Conservation (phyloP, 805 yeast genomes). For the Diddensiella caesifluorescens region DNA sequence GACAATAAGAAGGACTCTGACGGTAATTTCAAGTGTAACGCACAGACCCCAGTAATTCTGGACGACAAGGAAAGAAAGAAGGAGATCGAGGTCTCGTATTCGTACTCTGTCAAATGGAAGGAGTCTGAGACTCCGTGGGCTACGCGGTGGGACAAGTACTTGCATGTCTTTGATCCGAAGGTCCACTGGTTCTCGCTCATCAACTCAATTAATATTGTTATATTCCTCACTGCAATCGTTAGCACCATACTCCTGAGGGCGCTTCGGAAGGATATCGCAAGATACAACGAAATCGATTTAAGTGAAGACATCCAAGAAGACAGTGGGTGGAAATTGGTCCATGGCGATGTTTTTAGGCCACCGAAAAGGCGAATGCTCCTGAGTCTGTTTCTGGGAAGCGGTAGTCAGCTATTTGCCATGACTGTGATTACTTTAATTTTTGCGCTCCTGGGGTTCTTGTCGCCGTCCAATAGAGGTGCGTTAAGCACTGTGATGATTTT, state of each 20-base stretch:
- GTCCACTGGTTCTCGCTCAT: constrained; percentile 94
- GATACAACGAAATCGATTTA: constrained; percentile 83
- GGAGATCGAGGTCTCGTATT: constrained; percentile 61
- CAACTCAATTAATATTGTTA: constrained; percentile 77
- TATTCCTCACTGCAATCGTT: constrained; percentile 70
- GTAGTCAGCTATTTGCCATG: constrained; percentile 79
- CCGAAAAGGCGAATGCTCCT: constrained; percentile 67
- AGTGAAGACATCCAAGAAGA: constrained; percentile 83
- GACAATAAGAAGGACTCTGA: constrained; percentile 32
- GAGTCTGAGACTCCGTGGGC: constrained; percentile 85
- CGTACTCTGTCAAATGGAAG: constrained; percentile 77
- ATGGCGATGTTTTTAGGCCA: constrained; percentile 90
- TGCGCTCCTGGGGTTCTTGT: constrained; percentile 82
- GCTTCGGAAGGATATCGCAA: constrained; percentile 75
- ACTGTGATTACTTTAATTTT: constrained; percentile 63
- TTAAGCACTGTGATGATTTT: constrained; percentile 85
- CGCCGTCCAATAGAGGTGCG: constrained; percentile 94
- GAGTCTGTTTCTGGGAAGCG: constrained; percentile 82
- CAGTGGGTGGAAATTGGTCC: constrained; percentile 94
- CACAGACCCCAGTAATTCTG: constrained; percentile 33
- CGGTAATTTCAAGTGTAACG: constrained; percentile 23
- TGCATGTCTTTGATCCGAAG: constrained; percentile 85
- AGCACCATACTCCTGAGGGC: constrained; percentile 75
- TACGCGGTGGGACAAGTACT: constrained; percentile 96
- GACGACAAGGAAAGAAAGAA: constrained; percentile 44